phyloP scores from a whole-genome alignment of 1,284 basidiomycete species.

The Cystobasidium sp. region DNA sequence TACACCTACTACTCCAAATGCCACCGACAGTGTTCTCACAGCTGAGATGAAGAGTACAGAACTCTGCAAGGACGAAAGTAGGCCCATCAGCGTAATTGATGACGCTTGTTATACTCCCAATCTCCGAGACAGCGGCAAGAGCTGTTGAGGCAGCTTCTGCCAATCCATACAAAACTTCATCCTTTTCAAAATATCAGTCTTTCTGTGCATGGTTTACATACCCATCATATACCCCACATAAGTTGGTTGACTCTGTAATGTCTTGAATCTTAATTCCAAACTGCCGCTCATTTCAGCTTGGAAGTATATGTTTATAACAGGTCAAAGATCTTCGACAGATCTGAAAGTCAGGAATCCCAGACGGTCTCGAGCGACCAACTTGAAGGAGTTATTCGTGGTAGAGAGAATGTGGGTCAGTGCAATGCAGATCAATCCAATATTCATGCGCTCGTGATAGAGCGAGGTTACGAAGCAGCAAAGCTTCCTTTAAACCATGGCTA shows the following conservation, averaged over 20 bases:
- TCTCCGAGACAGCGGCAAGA: not conserved
- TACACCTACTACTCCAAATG: not conserved
- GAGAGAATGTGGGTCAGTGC: no score
- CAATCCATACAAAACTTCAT: not conserved
- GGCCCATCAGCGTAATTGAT: not conserved
- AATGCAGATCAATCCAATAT: no score
- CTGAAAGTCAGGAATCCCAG: no score
- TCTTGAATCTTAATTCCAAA: not conserved
- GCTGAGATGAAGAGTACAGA: not conserved
- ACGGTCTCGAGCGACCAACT: no score
- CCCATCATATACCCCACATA: not conserved
- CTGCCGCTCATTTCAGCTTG: conserved; percentile 16
- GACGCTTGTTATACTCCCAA: not conserved
- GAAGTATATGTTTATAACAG: not conserved
- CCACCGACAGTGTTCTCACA: not conserved
- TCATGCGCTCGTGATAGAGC: no score
- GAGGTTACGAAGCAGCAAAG: no score
- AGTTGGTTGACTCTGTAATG: not conserved
- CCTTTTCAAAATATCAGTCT: not conserved
- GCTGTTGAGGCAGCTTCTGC: not conserved
- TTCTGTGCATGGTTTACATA: not conserved
- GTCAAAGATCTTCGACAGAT: not conserved
- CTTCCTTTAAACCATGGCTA: no score
- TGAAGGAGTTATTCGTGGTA: no score
- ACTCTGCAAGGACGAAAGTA: conserved; percentile 7